Evolutionary conservation across 352 stramenopile species (phyloP), one percentile per base, ranked within the genome.

Genomic region (Phytophthora macrochlamydospora): DNA sequence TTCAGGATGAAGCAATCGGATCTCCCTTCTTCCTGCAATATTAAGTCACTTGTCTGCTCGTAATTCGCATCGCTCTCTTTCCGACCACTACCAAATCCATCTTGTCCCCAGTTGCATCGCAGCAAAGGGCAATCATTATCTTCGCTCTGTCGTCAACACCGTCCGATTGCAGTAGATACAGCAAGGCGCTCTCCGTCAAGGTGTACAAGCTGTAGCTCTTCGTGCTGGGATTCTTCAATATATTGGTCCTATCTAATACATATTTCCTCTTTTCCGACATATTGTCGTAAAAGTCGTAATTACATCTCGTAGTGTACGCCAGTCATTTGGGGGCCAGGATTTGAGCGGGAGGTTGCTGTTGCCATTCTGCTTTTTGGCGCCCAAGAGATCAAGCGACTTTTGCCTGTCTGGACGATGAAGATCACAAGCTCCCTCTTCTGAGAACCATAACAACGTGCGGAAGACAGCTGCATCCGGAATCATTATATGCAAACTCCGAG

Each of bases 381-480:
- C 42, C 44, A 11, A 9, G 5, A 24, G 42, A 28, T 54, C 28
- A 9, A 43, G 28, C 48, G 7, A 55, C 64, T 31, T 51, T 7
- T 67, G 18, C 61, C 57, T 38, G 69, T 73, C 56, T 69, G 78
- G 84, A 61, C 84, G 65, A 83, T 93, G 84, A 93, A 79, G 84
- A 92, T 69, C 75, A 79, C 76, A 84, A 95, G 87, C 87, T 95
- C 87, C 87, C 87, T 95, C 87, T 95, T 93, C 87, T 88, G 81
- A 93, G 75, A 73, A 79, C 46, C 29, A 65, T 56, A 81, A 83
- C 67, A 56, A 24, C 57, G 6, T 92, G 83, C 78, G 77, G 85
- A 93, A 91, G 70, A 89, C 62, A 76, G 87, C 85, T 90, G 85
- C 84, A 93, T 93, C 87, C 85, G 87, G 87, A 95, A 95, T 95